Percentiles rank a stretch among this genome's conserved stretches.
These are phyloP conservation scores for Incumbomyces delicatus DNA, from an alignment of 2,329 filamentous ascomycete species.

Conservation along the genomic window DNA sequence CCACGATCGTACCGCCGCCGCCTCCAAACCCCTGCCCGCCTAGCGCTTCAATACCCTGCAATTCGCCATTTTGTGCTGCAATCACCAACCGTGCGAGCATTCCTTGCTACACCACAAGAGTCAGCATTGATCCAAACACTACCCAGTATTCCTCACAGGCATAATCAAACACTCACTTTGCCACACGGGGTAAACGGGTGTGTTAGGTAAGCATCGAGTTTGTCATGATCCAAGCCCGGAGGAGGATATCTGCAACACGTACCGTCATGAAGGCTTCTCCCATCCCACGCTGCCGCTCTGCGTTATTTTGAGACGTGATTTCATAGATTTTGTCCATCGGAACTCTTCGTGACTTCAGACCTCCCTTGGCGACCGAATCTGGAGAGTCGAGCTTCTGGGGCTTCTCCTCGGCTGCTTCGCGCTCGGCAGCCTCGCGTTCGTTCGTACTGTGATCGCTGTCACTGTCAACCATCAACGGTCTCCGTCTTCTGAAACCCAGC, in stretches of 20 bases:
- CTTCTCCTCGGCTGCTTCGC: slow-evolving; percentile 12
- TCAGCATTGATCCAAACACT: slow-evolving; percentile 2
- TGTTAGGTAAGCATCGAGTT: slow-evolving; percentile 11
- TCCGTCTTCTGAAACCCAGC: slow-evolving; percentile 21
- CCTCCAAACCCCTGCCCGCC: slow-evolving; percentile 22
- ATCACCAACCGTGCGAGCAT: slow-evolving; percentile 38
- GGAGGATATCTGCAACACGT: slow-evolving; percentile 25
- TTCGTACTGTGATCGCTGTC: slow-evolving; percentile 11
- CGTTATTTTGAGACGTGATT: slow-evolving; percentile 54
- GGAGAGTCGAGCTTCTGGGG: slow-evolving; percentile 13
- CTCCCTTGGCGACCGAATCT: slow-evolving; percentile 31
- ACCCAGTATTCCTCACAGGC: background rate
- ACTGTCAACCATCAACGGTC: slow-evolving; percentile 7
- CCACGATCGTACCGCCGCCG: slow-evolving; percentile 27
- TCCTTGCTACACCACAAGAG: slow-evolving; percentile 28
- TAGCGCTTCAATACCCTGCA: slow-evolving; percentile 16
- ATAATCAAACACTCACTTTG: background rate
- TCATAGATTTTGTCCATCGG: slow-evolving; percentile 49
- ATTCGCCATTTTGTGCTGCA: slow-evolving; percentile 31
- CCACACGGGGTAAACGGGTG: slow-evolving; percentile 16
- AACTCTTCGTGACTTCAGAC: slow-evolving; percentile 47
- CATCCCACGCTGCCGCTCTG: slow-evolving; percentile 47
- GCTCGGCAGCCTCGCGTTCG: slow-evolving; percentile 9
- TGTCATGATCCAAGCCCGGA: slow-evolving; percentile 18
- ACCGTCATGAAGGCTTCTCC: slow-evolving; percentile 50